Conservation (phyloP, 768 basidiomycete species). For the Lactarius trivialis region DNA sequence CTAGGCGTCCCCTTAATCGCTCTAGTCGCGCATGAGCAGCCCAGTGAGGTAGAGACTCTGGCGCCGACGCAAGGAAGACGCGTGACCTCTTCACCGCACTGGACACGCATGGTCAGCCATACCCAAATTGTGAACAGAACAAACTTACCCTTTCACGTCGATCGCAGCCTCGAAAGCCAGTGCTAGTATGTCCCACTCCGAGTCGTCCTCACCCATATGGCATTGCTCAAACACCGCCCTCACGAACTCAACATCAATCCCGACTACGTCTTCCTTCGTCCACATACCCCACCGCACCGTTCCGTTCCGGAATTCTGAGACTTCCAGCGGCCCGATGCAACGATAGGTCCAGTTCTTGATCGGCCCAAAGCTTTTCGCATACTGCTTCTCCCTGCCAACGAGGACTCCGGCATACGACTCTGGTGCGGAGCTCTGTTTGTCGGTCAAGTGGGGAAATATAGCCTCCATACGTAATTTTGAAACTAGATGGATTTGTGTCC, state of each 20-base stretch:
- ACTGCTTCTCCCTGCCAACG: conserved; percentile 60
- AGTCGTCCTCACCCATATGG: conserved; percentile 41
- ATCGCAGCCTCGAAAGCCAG: conserved; percentile 62
- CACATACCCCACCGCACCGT: conserved; percentile 38
- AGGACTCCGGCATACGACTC: conserved; percentile 62
- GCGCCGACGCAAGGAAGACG: conserved; percentile 46
- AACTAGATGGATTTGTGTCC: conserved; percentile 47
- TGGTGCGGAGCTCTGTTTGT: conserved; percentile 34
- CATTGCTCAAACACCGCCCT: conserved; percentile 56
- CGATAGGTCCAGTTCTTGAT: conserved; percentile 59
- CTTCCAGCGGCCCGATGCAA: conserved; percentile 51
- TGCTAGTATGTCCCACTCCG: conserved; percentile 57
- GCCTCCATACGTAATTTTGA: conserved; percentile 40
- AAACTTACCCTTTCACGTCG: conserved; percentile 49
- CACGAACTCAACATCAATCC: conserved; percentile 44
- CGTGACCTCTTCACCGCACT: conserved; percentile 71
- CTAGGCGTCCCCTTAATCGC: conserved; percentile 50
- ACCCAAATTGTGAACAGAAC: background rate
- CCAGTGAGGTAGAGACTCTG: conserved; percentile 62
- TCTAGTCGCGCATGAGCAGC: conserved; percentile 72
- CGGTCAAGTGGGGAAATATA: conserved; percentile 44
- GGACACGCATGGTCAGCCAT: background rate
- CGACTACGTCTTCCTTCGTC: conserved; percentile 43
- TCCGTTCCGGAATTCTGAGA: conserved; percentile 29
- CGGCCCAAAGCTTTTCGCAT: conserved; percentile 56